Conservation (phyloP, 2,329 filamentous ascomycete species). For the Albifimbria verrucaria region DNA sequence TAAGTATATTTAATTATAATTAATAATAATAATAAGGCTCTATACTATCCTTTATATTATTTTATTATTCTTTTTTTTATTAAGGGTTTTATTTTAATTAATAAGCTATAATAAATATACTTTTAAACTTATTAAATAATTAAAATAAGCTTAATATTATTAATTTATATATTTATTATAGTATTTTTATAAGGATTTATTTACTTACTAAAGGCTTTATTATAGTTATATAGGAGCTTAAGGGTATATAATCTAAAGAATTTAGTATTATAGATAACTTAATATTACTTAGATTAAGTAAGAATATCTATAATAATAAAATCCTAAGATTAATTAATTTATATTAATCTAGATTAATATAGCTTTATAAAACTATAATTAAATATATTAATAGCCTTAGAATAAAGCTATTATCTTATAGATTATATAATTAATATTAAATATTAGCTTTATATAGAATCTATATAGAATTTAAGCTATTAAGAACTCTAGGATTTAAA, state of each 20-base stretch:
- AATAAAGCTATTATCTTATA: too few relatives aligned
- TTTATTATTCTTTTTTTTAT: neutral
- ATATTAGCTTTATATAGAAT: too few relatives aligned
- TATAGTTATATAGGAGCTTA: neutral
- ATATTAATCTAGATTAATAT: too few relatives aligned
- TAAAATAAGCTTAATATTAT: neutral
- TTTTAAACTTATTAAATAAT: neutral
- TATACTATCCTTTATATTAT: neutral
- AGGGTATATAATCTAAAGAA: neutral
- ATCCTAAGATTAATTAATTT: too few relatives aligned
- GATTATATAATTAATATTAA: too few relatives aligned
- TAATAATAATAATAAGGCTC: neutral
- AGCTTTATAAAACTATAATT: too few relatives aligned
- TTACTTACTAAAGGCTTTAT: neutral
- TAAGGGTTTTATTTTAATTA: neutral
- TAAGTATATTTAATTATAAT: neutral
- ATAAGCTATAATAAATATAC: neutral
- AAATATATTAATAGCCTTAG: too few relatives aligned
- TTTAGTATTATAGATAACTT: neutral
- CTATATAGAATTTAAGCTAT: too few relatives aligned
- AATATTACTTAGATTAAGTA: too few relatives aligned
- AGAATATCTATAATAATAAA: too few relatives aligned
- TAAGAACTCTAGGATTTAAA: too few relatives aligned
- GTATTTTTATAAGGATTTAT: neutral
- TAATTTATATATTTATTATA: neutral